Evolutionary conservation across 225 moss, liverwort and hornwort species (phyloP), one percentile per base, ranked within the genome.

Genomic region (Polytrichum commune): DNA sequence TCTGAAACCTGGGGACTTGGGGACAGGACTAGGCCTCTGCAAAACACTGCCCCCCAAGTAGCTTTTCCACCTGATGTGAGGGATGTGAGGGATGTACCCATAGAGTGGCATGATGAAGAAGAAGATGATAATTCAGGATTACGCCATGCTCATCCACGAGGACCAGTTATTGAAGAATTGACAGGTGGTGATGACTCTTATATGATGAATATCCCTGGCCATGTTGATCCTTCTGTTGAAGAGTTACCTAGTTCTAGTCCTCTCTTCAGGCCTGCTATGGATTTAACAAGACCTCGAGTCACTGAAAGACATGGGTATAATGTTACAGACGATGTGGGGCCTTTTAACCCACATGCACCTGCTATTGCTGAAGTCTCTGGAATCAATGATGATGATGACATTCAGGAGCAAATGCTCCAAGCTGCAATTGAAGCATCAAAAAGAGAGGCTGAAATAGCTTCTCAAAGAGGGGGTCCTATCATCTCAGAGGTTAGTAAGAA

Each of bases 381-480:
- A 10, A 67, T 77, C 46, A 70, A 66, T 66, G 88, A 85, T 38
- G 85, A 88, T 64, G 84, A 79, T 28, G 78, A 77, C 27, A 84
- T 88, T 60, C 82, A 88, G 56, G 88, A 88, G 69, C 79, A 85
- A 78, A 88, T 88, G 88, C 77, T 88, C 19, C 88, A 79, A 35
- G 88, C 88, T 30, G 88, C 88, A 55, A 85, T 88, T 29, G 88
- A 88, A 78, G 88, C 88, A 8, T 88, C 88, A 8, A 82, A 53
- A 80, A 65, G 75, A 54, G 88, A 88, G 68, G 88, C 84, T 53
- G 84, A 75, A 54, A 74, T 79, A 62, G 82, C 80, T 60, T 78
- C 35, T 68, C 76, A 64, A 74, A 78, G 82, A 80, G 77, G 58
- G 13, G 53, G 67, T 63, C 4, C 64, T 64, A 77, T 72, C 63